Evolutionary conservation across 2,329 filamentous ascomycete genomes (phyloP), one percentile per base, ranked within the genome.

Genomic region (Raffaelea deltoideospora): DNA sequence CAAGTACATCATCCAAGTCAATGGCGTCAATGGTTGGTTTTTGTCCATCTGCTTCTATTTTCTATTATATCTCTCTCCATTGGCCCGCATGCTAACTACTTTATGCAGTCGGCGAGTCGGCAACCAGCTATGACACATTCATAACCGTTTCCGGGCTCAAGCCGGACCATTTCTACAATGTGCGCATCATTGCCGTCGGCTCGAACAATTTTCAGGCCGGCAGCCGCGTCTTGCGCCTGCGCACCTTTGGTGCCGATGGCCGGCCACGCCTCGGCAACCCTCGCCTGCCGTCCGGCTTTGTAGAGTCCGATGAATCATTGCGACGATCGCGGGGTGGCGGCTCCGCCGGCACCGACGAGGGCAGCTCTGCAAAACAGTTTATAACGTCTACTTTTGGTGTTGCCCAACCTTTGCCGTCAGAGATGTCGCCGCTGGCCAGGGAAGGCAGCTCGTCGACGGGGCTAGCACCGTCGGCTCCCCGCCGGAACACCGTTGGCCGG

Each of bases 1-100:
- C 37, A 92, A 87, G 59, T 90, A 93, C 53, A 70, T 88, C 32
- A 84, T 98, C 36, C 84, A 93, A 54, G 78, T 98, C 45, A 96
- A 98, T 57, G 88, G 88, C 30, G 78, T 88, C 31, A 84, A 85
- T 61, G 83, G 84, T 90, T 58, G 56, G 75, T 31, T 9, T 26
- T 9, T 4, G n/a, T 19, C 20, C 18, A 18, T 10, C 27, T 10
- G 9, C 17, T 36, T 21, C 20, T 14, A 18, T 22, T 17, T 7
- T 20, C 27, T 27, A 13, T 17, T 15, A 10, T 19, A 28, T 20
- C 14, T 32, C 9, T 8, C 17, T 15, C 11, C 14, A 13, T 17
- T 19, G 15, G 31, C 3, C 17, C 15, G 17, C 17, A 15, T 18
- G 14, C 19, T 33, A 35, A 38, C 22, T 23, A 41, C 35, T 38